Evolutionary conservation across 2,329 filamentous ascomycete genomes (phyloP), one percentile per base, ranked within the genome.

Genomic region (Ophiocordyceps camponoti-rufipedis): DNA sequence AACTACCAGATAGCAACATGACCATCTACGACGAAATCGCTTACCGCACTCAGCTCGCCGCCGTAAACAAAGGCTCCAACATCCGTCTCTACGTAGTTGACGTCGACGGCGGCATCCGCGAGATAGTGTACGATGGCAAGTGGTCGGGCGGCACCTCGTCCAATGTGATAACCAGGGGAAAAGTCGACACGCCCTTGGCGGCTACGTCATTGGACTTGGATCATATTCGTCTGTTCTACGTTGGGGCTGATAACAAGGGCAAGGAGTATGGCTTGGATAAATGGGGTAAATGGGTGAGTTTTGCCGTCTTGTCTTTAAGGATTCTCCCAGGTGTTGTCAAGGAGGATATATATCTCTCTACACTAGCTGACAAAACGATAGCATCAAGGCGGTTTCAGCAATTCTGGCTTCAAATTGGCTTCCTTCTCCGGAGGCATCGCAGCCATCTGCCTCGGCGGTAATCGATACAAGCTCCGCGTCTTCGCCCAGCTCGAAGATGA

Each of bases 91-190:
- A 45, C 35, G 23, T 29, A 3, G 13, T 31, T 5, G 35, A 41
- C 19, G 44, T 45, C 2, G 9, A 16, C 19, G 43, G 43, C 23
- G 43, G 35, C 9, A 11, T 44, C 33, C 43, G 43, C 23, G 43
- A 44, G 28, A 28, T 18, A 14, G 23, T 40, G 23, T 44, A 44
- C 33, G 43, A 44, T 23, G 43, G 35, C 13, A 44, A 44, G 28
- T 44, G 43, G 43, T 31, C 43, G 4, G 43, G 43, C 28, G 43
- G 43, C 14, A 44, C 19, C 5, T 44, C 43, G 19, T 44, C 44
- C 44, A 42, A 45, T 29, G 14, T 41, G 28, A 32, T 45, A 5
- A 39, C 44, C 29, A 45, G 16, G 11, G 39, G 39, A 2, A 45
- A 33, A 29, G 35, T 45, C 6, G 44, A 28, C n/a, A 42, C 44